phyloP scores from a whole-genome alignment of 495 filamentous ascomycete genomes.

The Penicillium pancosmium region DNA sequence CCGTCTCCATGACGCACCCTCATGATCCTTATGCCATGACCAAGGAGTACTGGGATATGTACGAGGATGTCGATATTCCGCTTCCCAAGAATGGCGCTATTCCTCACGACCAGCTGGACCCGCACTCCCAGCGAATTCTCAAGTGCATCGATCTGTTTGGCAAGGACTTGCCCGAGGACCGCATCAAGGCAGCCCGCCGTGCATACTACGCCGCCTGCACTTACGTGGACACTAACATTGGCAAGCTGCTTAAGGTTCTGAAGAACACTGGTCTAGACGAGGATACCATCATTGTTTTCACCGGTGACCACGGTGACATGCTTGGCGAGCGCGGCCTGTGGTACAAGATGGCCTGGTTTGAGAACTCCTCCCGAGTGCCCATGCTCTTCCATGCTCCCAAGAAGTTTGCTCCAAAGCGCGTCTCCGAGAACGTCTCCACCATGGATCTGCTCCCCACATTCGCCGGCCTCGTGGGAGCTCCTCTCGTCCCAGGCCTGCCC shows the following conservation, averaged over 20 bases:
- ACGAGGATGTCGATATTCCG: conserved; percentile 83
- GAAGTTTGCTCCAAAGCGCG: conserved; percentile 65
- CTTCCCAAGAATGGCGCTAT: conserved; percentile 71
- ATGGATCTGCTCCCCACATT: conserved; percentile 85
- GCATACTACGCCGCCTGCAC: conserved; percentile 88
- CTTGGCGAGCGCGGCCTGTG: conserved; percentile 85
- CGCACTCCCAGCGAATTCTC: conserved; percentile 77
- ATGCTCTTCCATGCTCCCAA: conserved; percentile 75
- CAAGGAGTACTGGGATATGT: conserved; percentile 84
- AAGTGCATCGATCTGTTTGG: conserved; percentile 81
- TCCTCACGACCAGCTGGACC: conserved; percentile 74
- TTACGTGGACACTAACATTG: conserved; percentile 87
- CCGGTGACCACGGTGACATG: conserved; percentile 91
- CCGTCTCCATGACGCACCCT: conserved; percentile 87
- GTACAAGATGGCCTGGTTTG: conserved; percentile 96
- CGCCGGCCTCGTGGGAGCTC: conserved; percentile 72
- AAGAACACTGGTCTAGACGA: conserved; percentile 74
- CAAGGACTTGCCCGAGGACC: conserved; percentile 74
- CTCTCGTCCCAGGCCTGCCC: conserved; percentile 62
- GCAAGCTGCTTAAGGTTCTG: conserved; percentile 71
- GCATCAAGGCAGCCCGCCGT: conserved; percentile 74
- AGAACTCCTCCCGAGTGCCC: conserved; percentile 80
- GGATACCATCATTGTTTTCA: conserved; percentile 85
- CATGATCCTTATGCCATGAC: conserved; percentile 92
- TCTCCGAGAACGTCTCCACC: conserved; percentile 78